Base-by-base conservation (phyloP, 257 asterid species). In the Nicotiana tabacum region DNA sequence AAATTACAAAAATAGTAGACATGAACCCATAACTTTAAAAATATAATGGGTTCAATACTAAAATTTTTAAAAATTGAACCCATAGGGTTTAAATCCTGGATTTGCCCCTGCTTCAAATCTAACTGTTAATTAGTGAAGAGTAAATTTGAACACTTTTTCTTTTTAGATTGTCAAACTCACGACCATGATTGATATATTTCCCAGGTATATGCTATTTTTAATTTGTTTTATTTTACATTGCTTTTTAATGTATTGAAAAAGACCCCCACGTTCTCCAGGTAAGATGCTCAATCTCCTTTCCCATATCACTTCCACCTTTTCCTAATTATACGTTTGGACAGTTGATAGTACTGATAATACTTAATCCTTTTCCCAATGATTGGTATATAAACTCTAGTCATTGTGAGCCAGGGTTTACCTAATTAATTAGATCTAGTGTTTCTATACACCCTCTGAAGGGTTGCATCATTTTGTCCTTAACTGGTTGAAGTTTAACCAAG, bases 251-350 rank as follows among this genome's bases (percentile, higher is more conserved):
- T 74, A 48, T 13, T 7, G 80, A 74, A 82, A 77, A 77, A 18
- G 85, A 85, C 83, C 56, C 53, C 81, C 87, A 85, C 87, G 87
- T 81, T 82, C 87, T 82, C 83, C 83, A 35, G 69, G 76, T 77
- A 43, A 66, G 87, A 56, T 85, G 46, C 67, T 77, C 64, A 48
- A 74, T 48, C 80, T 30, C 46, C 11, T 33, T 37, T 17, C 37
- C 66, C 84, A 56, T 33, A 67, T 56, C 77, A 51, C 78, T 55
- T 78, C 21, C 12, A 32, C 64, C 12, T 83, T 13, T 32, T 9
- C 13, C 4, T 27, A 55, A 61, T 27, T n/a, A 74, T 61, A 66
- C 30, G 4, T 32, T 65, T 48, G n/a, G 10, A 82, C 29, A 48
- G 55, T 27, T 51, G 62, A 65, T 35, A 83, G 80, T 48, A 51